phyloP scores from a whole-genome alignment of 2,329 filamentous ascomycete species.

The Penicillium sp. region DNA sequence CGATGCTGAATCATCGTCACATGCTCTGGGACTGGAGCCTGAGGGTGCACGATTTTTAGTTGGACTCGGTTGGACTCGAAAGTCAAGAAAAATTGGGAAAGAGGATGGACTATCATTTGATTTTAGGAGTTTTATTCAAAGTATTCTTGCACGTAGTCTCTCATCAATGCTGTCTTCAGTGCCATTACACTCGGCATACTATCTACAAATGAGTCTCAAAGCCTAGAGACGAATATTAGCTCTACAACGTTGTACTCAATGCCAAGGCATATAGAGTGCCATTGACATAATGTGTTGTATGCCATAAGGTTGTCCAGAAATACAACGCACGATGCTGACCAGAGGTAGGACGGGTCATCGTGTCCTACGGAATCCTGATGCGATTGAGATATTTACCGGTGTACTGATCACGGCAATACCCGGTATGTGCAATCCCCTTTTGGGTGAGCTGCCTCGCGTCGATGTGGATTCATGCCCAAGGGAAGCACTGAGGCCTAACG shows the following conservation, averaged over 20 bases:
- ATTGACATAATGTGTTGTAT: neutral
- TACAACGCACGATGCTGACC: neutral
- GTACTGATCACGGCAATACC: constrained; percentile 3
- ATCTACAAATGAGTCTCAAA: neutral
- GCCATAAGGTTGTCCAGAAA: neutral
- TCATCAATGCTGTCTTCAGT: neutral
- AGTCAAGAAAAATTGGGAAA: neutral
- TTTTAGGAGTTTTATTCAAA: neutral
- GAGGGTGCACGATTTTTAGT: neutral
- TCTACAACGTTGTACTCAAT: neutral
- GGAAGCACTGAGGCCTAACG: constrained; percentile 17
- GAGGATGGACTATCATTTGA: neutral
- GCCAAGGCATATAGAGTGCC: neutral
- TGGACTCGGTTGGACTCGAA: neutral
- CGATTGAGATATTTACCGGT: neutral
- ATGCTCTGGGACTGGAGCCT: neutral
- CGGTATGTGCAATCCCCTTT: constrained; percentile 6
- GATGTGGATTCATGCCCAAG: constrained; percentile 17
- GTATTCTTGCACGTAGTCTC: neutral
- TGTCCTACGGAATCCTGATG: neutral
- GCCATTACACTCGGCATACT: neutral
- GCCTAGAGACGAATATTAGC: neutral
- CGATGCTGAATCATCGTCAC: constrained; percentile 20
- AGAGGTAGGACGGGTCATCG: neutral
- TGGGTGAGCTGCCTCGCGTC: constrained; percentile 10